A percentile compares a stretch with the other conserved stretches of the same genome.
Evolutionary conservation across 1,139 yeast genomes (phyloP).

Genomic region (Nakaseomyces delphensis): DNA sequence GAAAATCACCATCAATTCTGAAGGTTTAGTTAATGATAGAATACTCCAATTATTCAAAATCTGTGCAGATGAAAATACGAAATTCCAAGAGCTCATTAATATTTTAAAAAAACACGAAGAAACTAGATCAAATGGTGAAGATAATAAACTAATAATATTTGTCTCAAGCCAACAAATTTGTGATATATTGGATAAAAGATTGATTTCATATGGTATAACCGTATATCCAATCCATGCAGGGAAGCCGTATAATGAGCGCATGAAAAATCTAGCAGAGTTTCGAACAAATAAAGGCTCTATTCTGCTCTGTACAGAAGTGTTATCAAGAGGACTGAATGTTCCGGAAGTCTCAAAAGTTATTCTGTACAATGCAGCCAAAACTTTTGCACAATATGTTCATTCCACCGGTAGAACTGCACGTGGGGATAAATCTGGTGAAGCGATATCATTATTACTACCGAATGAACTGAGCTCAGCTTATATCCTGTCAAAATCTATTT

Average conservation of each 20-base stretch:
- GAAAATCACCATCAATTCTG: conserved; percentile 73
- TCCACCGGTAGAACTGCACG: conserved; percentile 96
- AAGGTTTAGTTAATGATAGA: conserved; percentile 76
- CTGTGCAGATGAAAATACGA: conserved; percentile 41
- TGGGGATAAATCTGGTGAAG: conserved; percentile 73
- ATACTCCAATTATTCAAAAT: conserved; percentile 66
- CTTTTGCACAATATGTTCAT: conserved; percentile 93
- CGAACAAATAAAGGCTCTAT: conserved; percentile 49
- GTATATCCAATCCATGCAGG: conserved; percentile 86
- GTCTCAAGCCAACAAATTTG: conserved; percentile 83
- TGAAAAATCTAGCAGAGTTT: conserved; percentile 64
- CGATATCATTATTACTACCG: conserved; percentile 61
- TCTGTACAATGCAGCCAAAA: conserved; percentile 83
- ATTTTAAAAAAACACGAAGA: conserved; percentile 40
- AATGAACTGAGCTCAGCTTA: conserved; percentile 52
- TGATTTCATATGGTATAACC: conserved; percentile 48
- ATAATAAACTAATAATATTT: conserved; percentile 61
- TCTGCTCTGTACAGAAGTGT: conserved; percentile 83
- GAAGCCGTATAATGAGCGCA: conserved; percentile 78
- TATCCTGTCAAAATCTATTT: conserved; percentile 56
- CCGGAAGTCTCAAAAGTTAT: conserved; percentile 71
- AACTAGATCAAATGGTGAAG: conserved; percentile 21
- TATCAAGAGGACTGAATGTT: conserved; percentile 92
- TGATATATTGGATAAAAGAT: conserved; percentile 53
- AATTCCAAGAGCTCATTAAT: conserved; percentile 47